Evolutionary conservation across 352 stramenopile genomes (phyloP).

Genomic region (Stramenopiles sp.): DNA sequence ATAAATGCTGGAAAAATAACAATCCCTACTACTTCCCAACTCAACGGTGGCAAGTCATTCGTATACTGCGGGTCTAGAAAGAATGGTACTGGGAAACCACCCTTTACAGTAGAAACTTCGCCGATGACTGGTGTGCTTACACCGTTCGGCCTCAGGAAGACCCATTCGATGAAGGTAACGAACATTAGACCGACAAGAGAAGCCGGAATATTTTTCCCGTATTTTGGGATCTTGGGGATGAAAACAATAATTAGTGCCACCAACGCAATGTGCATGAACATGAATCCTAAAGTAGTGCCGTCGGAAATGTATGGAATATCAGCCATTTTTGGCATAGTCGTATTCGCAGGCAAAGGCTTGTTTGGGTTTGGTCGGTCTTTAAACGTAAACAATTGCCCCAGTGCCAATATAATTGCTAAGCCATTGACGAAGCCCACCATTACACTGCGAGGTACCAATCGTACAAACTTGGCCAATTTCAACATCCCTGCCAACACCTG

Average conservation of each 20-base stretch:
- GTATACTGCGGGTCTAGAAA: too few relatives aligned
- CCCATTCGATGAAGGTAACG: constrained; percentile 55
- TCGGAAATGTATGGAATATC: constrained; percentile 30
- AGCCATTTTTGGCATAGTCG: constrained; percentile 47
- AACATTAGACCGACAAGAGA: constrained; percentile 50
- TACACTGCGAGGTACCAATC: constrained; percentile 71
- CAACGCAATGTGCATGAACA: constrained; percentile 39
- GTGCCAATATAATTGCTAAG: constrained; percentile 75
- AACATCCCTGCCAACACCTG: constrained; percentile 57
- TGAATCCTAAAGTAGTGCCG: constrained; percentile 26
- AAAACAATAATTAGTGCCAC: constrained; percentile 63
- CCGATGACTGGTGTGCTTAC: constrained; percentile 23
- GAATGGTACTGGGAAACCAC: too few relatives aligned
- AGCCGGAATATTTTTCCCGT: constrained; percentile 45
- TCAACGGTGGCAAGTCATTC: too few relatives aligned
- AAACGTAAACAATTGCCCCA: constrained; percentile 75
- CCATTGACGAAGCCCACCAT: constrained; percentile 90
- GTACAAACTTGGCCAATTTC: constrained; percentile 62
- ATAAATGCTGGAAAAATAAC: constrained; percentile 62
- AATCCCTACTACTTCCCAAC: too few relatives aligned
- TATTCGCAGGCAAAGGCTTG: constrained; percentile 48
- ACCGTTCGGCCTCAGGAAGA: constrained; percentile 24
- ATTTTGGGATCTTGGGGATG: constrained; percentile 37
- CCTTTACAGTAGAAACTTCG: constrained; percentile 35
- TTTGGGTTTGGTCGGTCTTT: constrained; percentile 38